Base-by-base conservation (phyloP, 1,139 yeast species). In the Yamadazyma oceani region DNA sequence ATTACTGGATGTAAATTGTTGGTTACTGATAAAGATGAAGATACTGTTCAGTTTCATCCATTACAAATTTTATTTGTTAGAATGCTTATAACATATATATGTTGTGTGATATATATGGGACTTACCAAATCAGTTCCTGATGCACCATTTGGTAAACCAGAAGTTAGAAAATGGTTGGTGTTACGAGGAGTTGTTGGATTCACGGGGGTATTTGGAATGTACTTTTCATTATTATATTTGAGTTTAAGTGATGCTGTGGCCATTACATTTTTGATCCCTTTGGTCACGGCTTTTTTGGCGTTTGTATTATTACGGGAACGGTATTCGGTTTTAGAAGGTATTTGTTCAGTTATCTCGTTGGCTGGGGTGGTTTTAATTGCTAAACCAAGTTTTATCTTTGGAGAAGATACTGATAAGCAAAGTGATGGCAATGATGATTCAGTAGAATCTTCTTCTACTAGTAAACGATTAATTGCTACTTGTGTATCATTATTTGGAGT, bases 311-410 rank as follows among this genome's bases (percentile, higher is more conserved):
- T 89, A 25, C 72, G 76, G 26, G 96, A 89, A 54, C 62, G 73
- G n/a, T 84, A 85, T 58, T 77, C 85, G 4, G 48, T 71, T 17
- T 53, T 80, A 11, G 96, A 89, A 59, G 85, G 80, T 0, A 52
- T 71, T 1, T 89, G 95, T 27, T 85, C 90, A 1, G 12, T 82
- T 0, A 58, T 82, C 2, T 85, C 96, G 0, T 66, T 89, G 16
- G 54, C 69, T 2, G 97, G 97, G 1, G 96, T 89, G 2, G 48
- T 88, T 1, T 61, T 88, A 17, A 85, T 89, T 48, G 92, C 96
- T 1, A 78, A 88, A 53, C 97, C 97, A 0, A 63, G 76, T n/a
- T 84, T 84, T 46, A 49, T 87, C 24, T 80, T 85, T 53, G 85
- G 86, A 1, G 38, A 46, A n/a, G 55, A 48, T 24, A 57, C 64